Evolutionary conservation across 805 yeast species (phyloP), one percentile per base, ranked within the genome.

Genomic region (Metschnikowia corniflorae): DNA sequence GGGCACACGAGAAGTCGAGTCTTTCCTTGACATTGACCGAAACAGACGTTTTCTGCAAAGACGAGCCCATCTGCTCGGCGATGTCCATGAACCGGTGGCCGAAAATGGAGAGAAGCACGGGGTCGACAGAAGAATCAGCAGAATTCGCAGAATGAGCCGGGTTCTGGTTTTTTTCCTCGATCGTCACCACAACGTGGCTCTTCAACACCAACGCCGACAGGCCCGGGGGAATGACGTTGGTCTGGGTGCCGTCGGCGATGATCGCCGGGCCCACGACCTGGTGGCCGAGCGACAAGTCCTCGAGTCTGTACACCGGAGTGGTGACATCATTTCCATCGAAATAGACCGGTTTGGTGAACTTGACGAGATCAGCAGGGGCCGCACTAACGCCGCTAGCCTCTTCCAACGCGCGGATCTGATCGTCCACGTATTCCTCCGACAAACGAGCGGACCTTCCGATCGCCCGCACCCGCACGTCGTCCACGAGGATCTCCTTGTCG

Each of bases 1-100:
- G 43, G 5, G 73, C 73, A 55, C 73, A 68, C 6, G 72, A 67
- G 35, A 68, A 68, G 40, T 68, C 73, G 29, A 68, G 56, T 30
- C 73, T 44, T 39, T 68, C 73, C 37, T 68, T 68, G 37, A 68
- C 68, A 40, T 68, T 68, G 29, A 70, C 67, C 16, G 72, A 67
- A 30, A 68, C 66, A 5, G 73, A 60, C 1, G 73, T 68, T 47
- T 68, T 70, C 43, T 68, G 72, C 35, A 68, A 51, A 5, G 71
- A 60, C 34, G 66, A 46, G 4, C 73, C 73, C 73, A 68, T 68
- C 47, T 68, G 73, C 42, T 56, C 61, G 19, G 54, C 52, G 12
- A 49, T 45, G 25, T 46, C 50, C 54, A 50, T 50, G 41, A 50
- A 50, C 22, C 54, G 32, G 36, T 50, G 54, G 25, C 54, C 51